These are phyloP conservation scores for Rhizopogon salebrosus DNA, from an alignment of 768 basidiomycete species.

Conservation along the genomic window DNA sequence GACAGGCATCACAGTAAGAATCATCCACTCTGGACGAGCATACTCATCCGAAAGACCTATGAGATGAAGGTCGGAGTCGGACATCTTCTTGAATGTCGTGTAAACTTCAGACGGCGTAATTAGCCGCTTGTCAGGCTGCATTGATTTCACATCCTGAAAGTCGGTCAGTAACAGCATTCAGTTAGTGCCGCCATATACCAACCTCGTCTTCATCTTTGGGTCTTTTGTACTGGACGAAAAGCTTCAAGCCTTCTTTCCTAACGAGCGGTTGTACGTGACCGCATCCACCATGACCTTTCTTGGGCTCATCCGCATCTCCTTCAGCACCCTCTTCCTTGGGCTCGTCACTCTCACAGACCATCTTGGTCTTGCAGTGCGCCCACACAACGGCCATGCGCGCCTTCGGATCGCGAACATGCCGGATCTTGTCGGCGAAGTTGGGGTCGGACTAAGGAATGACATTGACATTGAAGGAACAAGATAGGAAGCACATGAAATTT, in stretches of 20 bases:
- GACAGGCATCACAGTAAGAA: slow-evolving; percentile 94
- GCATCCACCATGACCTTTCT: slow-evolving; percentile 95
- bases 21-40: slow-evolving; percentile 99
- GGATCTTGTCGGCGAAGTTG: slow-evolving; percentile 81
- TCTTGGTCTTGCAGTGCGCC: slow-evolving; percentile 84
- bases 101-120: slow-evolving; percentile 88
- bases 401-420: slow-evolving; percentile 83
- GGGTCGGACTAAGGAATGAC: slow-evolving; percentile 64
- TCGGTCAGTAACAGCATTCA: slow-evolving; percentile 8
- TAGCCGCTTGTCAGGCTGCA: slow-evolving; percentile 77
- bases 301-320: slow-evolving; percentile 57
- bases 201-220: slow-evolving; percentile 95
- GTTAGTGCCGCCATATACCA: slow-evolving; percentile 25
- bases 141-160: slow-evolving; percentile 67
- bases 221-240: slow-evolving; percentile 93
- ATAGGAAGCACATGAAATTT: slow-evolving; percentile 45
- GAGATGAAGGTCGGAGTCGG: slow-evolving; percentile 79
- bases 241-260: slow-evolving; percentile 91
- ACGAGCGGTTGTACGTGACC: slow-evolving; percentile 87
- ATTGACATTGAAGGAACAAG: slow-evolving; percentile 18
- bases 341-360: slow-evolving; percentile 83
- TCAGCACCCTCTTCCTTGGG: slow-evolving; percentile 81
- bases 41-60: slow-evolving; percentile 94
- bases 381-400: slow-evolving; percentile 83
- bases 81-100: slow-evolving; percentile 93